A percentile compares a stretch with the other conserved stretches of the same genome.
These are phyloP conservation scores for Penicillium nordicum DNA, from an alignment of 2,329 filamentous ascomycete species.

Conservation along the genomic window DNA sequence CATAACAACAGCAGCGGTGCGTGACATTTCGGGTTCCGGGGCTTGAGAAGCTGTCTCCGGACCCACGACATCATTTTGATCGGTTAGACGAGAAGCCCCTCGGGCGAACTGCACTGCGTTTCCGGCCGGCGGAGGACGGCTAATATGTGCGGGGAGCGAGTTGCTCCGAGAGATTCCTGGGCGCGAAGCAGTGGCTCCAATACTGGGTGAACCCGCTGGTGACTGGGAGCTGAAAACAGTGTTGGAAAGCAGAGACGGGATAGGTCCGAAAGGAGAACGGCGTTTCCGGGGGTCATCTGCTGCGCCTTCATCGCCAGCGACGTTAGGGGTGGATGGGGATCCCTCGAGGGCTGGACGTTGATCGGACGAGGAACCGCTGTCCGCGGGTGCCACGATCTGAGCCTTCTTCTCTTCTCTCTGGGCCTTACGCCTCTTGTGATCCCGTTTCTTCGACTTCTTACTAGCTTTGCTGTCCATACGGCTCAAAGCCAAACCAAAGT, in stretches of 20 bases:
- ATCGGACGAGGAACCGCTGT: not conserved
- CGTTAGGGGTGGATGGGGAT: conserved; percentile 14
- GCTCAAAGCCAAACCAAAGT: conserved; percentile 26
- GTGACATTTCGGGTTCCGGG: conserved; percentile 47
- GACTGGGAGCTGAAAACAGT: conserved; percentile 32
- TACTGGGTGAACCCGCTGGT: conserved; percentile 7
- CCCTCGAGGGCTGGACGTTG: conserved; percentile 16
- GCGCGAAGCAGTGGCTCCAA: conserved; percentile 13
- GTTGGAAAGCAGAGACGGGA: conserved; percentile 34
- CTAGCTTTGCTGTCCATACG: conserved; percentile 13
- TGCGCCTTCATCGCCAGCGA: conserved; percentile 10
- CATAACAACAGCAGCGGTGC: conserved; percentile 55
- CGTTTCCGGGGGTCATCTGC: conserved; percentile 19
- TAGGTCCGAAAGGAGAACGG: conserved; percentile 30
- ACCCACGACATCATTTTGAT: conserved; percentile 9
- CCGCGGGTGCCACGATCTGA: conserved; percentile 1
- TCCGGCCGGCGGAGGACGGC: conserved; percentile 26
- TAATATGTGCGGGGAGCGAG: conserved; percentile 31
- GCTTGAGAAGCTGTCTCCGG: conserved; percentile 14
- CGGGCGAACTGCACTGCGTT: conserved; percentile 36
- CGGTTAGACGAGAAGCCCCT: conserved; percentile 30
- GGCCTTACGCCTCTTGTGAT: conserved; percentile 21
- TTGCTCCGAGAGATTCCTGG: conserved; percentile 30
- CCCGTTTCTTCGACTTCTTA: conserved; percentile 21
- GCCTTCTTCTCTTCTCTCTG: conserved; percentile 17